phyloP scores from a whole-genome alignment of 345 rosid species.

The Lepidium sativum region DNA sequence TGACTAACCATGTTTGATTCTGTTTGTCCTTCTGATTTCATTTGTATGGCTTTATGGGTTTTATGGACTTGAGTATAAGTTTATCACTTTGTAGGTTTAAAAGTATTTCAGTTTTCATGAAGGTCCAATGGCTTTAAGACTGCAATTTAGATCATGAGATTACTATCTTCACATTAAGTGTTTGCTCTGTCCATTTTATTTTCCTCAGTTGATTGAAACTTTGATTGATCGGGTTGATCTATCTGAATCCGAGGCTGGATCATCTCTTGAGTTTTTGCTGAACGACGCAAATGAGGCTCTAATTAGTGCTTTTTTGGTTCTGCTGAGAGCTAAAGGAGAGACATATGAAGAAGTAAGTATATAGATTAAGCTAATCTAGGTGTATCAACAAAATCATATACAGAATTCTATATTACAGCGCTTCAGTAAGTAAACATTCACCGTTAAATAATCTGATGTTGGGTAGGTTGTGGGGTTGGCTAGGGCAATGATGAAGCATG shows the following conservation, averaged over 20 bases:
- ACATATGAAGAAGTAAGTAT: conserved; percentile 72
- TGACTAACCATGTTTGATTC: neutral
- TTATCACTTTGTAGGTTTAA: neutral
- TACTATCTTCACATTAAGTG: neutral
- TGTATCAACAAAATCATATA: neutral
- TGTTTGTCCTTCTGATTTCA: neutral
- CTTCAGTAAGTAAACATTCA: neutral
- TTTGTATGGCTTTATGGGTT: neutral
- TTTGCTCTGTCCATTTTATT: neutral
- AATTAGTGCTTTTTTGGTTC: conserved; percentile 81
- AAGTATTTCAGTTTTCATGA: neutral
- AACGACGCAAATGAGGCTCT: conserved; percentile 53
- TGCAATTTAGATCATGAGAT: neutral
- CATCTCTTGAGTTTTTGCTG: conserved; percentile 54
- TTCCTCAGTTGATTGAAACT: conserved; percentile 49
- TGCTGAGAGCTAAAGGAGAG: conserved; percentile 95
- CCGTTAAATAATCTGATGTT: neutral
- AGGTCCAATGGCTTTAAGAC: neutral
- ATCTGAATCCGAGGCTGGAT: conserved; percentile 69
- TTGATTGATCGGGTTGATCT: conserved; percentile 60
- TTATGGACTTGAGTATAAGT: neutral
- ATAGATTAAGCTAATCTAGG: neutral
- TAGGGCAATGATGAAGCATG: conserved; percentile 71
- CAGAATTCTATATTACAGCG: neutral
- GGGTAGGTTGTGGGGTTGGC: conserved; percentile 79